A percentile compares a stretch with the other conserved stretches of the same genome.
phyloP scores from a whole-genome alignment of 2,329 filamentous ascomycete genomes.

The Leptographium flavum region DNA sequence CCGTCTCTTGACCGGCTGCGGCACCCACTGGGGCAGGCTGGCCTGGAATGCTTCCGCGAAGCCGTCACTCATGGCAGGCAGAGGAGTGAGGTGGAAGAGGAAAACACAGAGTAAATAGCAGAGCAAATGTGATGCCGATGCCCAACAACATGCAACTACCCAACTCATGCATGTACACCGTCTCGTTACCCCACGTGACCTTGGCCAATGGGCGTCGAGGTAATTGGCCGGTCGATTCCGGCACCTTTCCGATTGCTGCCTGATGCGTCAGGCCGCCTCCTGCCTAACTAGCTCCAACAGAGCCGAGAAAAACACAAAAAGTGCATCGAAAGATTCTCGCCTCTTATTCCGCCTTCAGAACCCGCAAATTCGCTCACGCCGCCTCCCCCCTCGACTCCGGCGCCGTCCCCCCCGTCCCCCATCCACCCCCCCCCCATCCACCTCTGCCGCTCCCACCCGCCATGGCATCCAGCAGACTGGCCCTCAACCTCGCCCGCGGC shows the following conservation, averaged over 20 bases:
- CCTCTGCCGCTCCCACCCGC: constrained; percentile 22
- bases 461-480: constrained; percentile 97
- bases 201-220: constrained; percentile 5
- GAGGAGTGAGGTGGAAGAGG: too few species aligned
- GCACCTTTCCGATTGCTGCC: constrained; percentile 3
- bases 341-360: constrained; percentile 7
- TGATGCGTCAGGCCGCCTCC: constrained; percentile 9
- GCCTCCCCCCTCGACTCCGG: constrained; percentile 6
- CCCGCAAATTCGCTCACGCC: constrained; percentile 33
- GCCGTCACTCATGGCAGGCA: constrained; percentile 1
- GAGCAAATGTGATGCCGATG: too few species aligned
- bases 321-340: constrained; percentile 19
- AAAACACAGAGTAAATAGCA: too few species aligned
- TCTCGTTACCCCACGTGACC: too few species aligned
- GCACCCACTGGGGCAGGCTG: constrained; percentile 6
- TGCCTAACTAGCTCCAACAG: constrained; percentile 6
- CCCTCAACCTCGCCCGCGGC: constrained; percentile 83
- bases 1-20: not conserved
- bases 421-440: constrained; percentile 35
- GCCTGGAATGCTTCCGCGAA: constrained; percentile 10
- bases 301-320: constrained; percentile 10
- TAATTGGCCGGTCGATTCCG: constrained; percentile 11
- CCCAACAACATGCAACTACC: too few species aligned
- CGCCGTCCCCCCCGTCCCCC: constrained; percentile 20
- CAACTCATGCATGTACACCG: too few species aligned